Evolutionary conservation across 306 rosid species (phyloP).

Genomic region (Gastrolobium villosum): DNA sequence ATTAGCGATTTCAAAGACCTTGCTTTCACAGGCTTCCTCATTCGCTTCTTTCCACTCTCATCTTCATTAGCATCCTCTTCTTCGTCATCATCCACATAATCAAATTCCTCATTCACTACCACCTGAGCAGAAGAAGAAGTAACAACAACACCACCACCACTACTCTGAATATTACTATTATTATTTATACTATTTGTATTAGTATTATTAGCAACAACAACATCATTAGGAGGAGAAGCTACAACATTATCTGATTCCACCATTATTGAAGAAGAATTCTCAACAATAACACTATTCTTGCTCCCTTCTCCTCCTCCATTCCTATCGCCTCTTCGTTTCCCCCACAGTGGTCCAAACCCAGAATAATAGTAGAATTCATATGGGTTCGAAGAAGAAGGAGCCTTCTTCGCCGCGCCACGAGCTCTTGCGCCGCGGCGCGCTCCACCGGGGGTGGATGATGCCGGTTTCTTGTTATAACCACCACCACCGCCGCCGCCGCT

Average conservation of each 20-base stretch:
- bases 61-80: constrained; percentile 52
- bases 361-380: constrained; percentile 85
- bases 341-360: constrained; percentile 86
- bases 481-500: not conserved
- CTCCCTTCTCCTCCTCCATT: constrained; percentile 41
- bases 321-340: constrained; percentile 63
- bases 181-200: not conserved
- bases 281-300: not conserved
- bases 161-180: not conserved
- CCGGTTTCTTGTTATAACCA: not conserved
- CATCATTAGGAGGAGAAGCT: not conserved
- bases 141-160: not conserved
- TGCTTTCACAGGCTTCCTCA: constrained; percentile 87
- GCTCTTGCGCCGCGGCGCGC: constrained; percentile 34
- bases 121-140: too few relatives aligned
- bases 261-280: not conserved
- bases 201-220: too few relatives aligned
- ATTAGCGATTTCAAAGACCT: constrained; percentile 88
- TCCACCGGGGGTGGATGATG: not conserved
- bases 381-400: constrained; percentile 51
- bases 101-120: constrained; percentile 49
- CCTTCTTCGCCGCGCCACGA: constrained; percentile 39
- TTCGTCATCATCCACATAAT: constrained; percentile 59
- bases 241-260: not conserved
- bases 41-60: constrained; percentile 62